Conservation (phyloP, 805 yeast genomes). For the Yarrowia hollandica region DNA sequence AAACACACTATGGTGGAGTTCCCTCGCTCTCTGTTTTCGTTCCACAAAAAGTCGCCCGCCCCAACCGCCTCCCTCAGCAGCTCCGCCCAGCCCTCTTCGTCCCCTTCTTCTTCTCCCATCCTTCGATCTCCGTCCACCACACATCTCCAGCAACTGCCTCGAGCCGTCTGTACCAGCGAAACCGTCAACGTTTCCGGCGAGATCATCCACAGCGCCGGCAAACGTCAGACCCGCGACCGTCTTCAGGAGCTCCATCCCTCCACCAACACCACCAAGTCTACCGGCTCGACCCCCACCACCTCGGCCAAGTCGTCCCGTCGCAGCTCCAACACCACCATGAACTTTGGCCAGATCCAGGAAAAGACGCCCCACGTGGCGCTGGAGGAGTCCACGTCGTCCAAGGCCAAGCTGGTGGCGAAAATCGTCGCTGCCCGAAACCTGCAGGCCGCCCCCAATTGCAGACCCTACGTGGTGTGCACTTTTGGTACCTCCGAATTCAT, state of each 20-base stretch:
- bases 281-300: neutral
- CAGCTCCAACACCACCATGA: conserved; percentile 25
- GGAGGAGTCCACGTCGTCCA: conserved; percentile 18
- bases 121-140: conserved; percentile 24
- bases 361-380: conserved; percentile 23
- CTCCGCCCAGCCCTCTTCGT: neutral
- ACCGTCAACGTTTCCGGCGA: conserved; percentile 28
- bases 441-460: conserved; percentile 52
- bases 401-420: conserved; percentile 63
- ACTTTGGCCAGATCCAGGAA: conserved; percentile 29
- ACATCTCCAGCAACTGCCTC: conserved; percentile 9
- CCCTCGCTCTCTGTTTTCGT: conserved; percentile 26
- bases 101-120: neutral
- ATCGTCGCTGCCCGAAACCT: conserved; percentile 79
- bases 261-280: neutral
- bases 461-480: conserved; percentile 54
- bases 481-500: conserved; percentile 62
- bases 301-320: conserved; percentile 12
- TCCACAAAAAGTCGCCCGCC: conserved; percentile 23
- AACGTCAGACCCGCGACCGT: conserved; percentile 9
- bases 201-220: conserved; percentile 12
- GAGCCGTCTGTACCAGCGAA: conserved; percentile 27
- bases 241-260: conserved; percentile 7
- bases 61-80: neutral
- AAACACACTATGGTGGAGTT: conserved; percentile 29